Base-by-base conservation (phyloP, 805 yeast species). In the Allodekkera sacchari region DNA sequence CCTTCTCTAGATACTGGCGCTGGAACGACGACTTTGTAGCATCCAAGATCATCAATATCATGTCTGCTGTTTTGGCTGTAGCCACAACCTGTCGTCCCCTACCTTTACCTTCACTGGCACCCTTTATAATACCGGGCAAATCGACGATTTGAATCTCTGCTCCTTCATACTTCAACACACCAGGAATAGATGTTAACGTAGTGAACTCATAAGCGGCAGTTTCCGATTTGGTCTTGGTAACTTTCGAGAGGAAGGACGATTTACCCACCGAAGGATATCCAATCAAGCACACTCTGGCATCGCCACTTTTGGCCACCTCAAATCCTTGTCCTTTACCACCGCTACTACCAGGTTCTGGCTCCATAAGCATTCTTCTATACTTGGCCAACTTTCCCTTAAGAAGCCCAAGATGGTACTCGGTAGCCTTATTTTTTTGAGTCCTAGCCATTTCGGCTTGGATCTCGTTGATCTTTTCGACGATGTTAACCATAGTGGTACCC, bases 251-350 rank as follows among this genome's bases (percentile, higher is more conserved):
- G 42, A 89, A 74, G 2, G 95, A 84, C 1, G 96, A 88, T 49
- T 89, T 89, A 54, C 98, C 98, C 16, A 92, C 98, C 2, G 96
- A 88, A 12, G 98, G 98, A 55, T 88, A 89, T 19, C 98, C 98
- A 57, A 92, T 88, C 33, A 89, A 64, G 13, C 94, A 94, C 3
- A 85, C 95, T 45, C 98, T 71, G 0, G 97, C 96, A 66, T 89
- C 96, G 24, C 97, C 97, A 28, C 92, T 80, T 56, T 92, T 89
- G 27, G 85, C 76, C 2, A 89, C 96, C 58, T 92, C 98, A 54
- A 89, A 89, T 2, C 95, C 95, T 34, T 74, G 74, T 8, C 85
- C 85, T 17, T 76, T 69, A 11, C 82, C 68, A 0, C 75, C 61
- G 5, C 48, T 38, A 1, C 77, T 65, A 1, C 85, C 84, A 1